phyloP scores from a whole-genome alignment of 805 yeast genomes.

The Zygosaccharomyces siamensis region DNA sequence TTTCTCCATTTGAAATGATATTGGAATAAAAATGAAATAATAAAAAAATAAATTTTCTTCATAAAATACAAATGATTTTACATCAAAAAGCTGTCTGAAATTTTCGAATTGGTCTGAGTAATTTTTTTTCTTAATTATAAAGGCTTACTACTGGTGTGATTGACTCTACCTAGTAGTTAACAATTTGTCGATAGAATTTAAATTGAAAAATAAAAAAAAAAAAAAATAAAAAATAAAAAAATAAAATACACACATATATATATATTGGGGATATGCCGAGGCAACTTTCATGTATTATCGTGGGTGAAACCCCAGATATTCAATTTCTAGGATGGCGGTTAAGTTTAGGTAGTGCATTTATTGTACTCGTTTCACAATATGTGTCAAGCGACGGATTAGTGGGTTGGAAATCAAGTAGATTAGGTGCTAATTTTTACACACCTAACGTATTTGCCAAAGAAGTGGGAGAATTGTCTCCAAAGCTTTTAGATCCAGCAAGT shows the following conservation, averaged over 20 bases:
- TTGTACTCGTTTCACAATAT: conserved; percentile 28
- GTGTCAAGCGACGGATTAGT: conserved; percentile 33
- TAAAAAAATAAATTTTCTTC: not conserved
- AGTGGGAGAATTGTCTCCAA: conserved; percentile 16
- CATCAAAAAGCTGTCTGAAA: not conserved
- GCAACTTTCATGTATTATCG: conserved; percentile 18
- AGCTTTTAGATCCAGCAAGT: conserved; percentile 8
- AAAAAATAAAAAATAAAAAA: not conserved
- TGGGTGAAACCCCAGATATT: conserved; percentile 34
- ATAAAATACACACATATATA: not conserved
- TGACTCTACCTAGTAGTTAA: not conserved
- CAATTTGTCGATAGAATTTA: not conserved
- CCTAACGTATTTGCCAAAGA: conserved; percentile 32
- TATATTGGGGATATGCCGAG: conserved; percentile 5
- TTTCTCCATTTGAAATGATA: not conserved
- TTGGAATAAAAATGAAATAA: not conserved
- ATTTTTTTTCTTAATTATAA: not conserved
- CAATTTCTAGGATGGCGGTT: conserved; percentile 35
- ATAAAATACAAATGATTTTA: not conserved
- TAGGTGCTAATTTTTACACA: conserved; percentile 33
- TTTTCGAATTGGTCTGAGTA: not conserved
- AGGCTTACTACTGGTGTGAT: not conserved
- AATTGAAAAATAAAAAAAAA: not conserved
- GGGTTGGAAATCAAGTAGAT: conserved; percentile 32
- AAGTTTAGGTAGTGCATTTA: conserved; percentile 30